Evolutionary conservation across 225 moss, liverwort and hornwort species (phyloP), one percentile per base, ranked within the genome.

Genomic region (Pseudoscleropodium purum): DNA sequence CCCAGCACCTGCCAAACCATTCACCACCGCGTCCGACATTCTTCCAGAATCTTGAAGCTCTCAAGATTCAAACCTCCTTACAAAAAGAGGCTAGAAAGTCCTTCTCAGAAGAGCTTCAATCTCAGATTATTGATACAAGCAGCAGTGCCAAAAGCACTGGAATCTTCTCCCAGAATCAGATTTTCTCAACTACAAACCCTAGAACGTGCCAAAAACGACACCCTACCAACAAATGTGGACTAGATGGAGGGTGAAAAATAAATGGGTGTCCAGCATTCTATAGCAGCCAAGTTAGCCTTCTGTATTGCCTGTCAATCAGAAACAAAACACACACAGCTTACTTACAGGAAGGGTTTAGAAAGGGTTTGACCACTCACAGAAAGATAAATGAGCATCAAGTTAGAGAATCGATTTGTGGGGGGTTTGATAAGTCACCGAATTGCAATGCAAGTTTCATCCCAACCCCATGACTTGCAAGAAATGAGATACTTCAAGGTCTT

Each of bases 21-120:
- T 98, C 91, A 98, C 97, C 84, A 97, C 93, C 13, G 98, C 96
- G 85, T 98, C 98, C 91, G 98, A 98, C 97, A 97, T 90, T 75
- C 90, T 91, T 91, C 88, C 77, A 81, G 62, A 29, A 34, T 73
- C 74, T 87, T 85, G 39, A 59, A 90, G 70, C 59, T 84, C 64
- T 62, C 67, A 84, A 51, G 21, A 69, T 45, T 68, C 62, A 82
- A 85, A 45, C 37, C 90, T 64, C 47, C 81, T 75, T 34, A 29
- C 49, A 70, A 70, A 41, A 79, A 84, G 72, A 72, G 30, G 39
- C 79, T 70, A 61, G 51, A 84, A 66, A 64, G 63, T 41, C 76
- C 60, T 83, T 57, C 37, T 34, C 47, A 82, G 20, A 57, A 74
- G 62, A 75, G 20, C 72, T 79, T 63, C 75, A 30, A 54, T 15